phyloP scores from a whole-genome alignment of 148 eudicot genomes.

The Cornus suecica region DNA sequence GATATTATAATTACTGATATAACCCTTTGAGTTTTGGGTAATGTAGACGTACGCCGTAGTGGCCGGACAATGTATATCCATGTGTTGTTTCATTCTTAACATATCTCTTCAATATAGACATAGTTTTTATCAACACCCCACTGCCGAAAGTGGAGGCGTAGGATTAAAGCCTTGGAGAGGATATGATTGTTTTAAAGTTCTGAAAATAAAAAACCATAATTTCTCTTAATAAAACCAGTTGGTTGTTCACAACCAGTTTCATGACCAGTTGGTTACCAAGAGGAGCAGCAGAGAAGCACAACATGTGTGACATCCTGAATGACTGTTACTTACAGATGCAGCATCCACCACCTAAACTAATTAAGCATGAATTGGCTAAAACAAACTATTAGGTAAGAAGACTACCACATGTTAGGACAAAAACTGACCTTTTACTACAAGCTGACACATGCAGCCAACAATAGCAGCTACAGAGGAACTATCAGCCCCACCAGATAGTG shows the following conservation, averaged over 20 bases:
- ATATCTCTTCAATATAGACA: too few relatives aligned
- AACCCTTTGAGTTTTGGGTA: too few relatives aligned
- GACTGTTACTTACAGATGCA: not conserved
- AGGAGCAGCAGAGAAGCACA: not conserved
- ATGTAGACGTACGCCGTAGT: too few relatives aligned
- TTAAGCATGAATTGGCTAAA: not conserved
- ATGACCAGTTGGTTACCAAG: too few relatives aligned
- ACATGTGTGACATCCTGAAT: not conserved
- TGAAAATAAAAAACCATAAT: not conserved
- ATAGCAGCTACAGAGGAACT: slow-evolving; percentile 98
- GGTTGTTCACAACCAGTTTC: not conserved
- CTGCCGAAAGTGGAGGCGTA: too few relatives aligned
- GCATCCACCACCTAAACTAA: not conserved
- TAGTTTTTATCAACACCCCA: too few relatives aligned
- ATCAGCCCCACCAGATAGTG: slow-evolving; percentile 99
- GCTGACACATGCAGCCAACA: slow-evolving; percentile 99
- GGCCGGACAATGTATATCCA: too few relatives aligned
- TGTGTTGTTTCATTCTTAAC: too few relatives aligned
- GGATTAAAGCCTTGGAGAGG: too few relatives aligned
- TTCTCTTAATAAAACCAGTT: not conserved
- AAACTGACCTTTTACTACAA: slow-evolving; percentile 79
- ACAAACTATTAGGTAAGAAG: not conserved
- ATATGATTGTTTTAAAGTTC: too few relatives aligned
- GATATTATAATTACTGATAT: too few relatives aligned
- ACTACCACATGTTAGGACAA: not conserved